Conservation (phyloP, 768 basidiomycete genomes). For the Agrocybe chaxingu region DNA sequence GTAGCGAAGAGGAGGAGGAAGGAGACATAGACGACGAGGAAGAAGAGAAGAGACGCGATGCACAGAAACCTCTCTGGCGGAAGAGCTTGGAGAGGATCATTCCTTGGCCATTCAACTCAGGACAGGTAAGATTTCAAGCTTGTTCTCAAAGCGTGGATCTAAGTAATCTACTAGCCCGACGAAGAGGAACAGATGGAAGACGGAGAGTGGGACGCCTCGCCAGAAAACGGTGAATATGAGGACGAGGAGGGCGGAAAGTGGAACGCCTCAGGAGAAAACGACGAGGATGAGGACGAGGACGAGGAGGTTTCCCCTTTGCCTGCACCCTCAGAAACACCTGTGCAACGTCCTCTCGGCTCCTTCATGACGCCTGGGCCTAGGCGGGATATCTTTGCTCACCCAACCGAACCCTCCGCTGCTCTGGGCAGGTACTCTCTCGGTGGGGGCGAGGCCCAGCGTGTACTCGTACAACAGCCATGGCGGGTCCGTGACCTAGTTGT, state of each 20-base stretch:
- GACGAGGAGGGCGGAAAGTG: constrained; percentile 1
- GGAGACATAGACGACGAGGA: constrained; percentile 25
- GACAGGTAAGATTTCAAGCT: too few species aligned
- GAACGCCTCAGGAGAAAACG: constrained; percentile 7
- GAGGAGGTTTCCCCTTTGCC: constrained; percentile 13
- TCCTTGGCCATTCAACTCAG: constrained; percentile 32
- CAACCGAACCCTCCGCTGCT: constrained; percentile 3
- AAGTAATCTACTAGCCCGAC: too few species aligned
- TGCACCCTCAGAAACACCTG: constrained; percentile 24
- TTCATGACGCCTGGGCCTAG: constrained; percentile 60
- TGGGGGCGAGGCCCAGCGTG: constrained; percentile 42
- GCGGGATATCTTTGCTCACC: constrained; percentile 12
- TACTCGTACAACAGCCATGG: constrained; percentile 52
- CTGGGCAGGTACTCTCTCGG: constrained; percentile 41
- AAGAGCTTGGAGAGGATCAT: constrained; percentile 38
- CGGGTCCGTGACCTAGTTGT: constrained; percentile 53
- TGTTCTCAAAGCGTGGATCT: too few species aligned
- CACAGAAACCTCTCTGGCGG: constrained; percentile 36
- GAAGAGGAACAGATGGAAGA: too few species aligned
- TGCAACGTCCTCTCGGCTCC: constrained; percentile 27
- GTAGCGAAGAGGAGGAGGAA: constrained; percentile 9
- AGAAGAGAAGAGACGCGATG: constrained; percentile 23
- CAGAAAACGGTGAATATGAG: neutral
- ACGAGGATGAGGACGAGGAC: constrained; percentile 20
- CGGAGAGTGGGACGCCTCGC: too few species aligned